These are phyloP conservation scores for Phytophthora vignae DNA, from an alignment of 352 stramenopile genomes.

Conservation along the genomic window DNA sequence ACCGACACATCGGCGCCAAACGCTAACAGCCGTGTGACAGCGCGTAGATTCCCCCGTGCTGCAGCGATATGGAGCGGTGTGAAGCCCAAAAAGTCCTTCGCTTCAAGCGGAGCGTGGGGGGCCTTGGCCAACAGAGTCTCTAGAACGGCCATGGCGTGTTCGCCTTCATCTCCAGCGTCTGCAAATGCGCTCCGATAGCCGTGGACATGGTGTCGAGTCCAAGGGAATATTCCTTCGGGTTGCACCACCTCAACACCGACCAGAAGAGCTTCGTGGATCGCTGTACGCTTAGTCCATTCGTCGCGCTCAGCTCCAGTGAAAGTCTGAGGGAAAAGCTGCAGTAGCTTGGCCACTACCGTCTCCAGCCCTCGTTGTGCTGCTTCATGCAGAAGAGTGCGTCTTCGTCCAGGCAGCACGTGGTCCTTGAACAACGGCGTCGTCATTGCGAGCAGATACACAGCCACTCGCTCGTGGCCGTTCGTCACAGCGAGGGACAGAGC, in stretches of 20 bases:
- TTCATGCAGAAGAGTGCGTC: conserved; percentile 57
- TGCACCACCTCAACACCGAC: conserved; percentile 28
- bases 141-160: conserved; percentile 43
- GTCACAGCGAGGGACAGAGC: conserved; percentile 59
- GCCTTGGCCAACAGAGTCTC: conserved; percentile 45
- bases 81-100: conserved; percentile 64
- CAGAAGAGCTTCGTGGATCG: conserved; percentile 60
- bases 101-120: conserved; percentile 45
- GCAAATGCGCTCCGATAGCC: conserved; percentile 5
- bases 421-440: conserved; percentile 49
- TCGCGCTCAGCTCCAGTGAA: conserved; percentile 54
- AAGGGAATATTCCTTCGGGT: conserved; percentile 30
- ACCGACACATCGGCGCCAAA: conserved; percentile 59
- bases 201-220: conserved; percentile 31
- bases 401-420: conserved; percentile 23
- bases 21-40: conserved; percentile 51
- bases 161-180: conserved; percentile 22
- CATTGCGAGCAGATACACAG: conserved; percentile 68
- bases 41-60: conserved; percentile 48
- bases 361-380: conserved; percentile 54
- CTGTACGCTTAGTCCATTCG: conserved; percentile 49
- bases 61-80: conserved; percentile 66
- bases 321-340: conserved; percentile 56
- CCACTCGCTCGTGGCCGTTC: conserved; percentile 57
- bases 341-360: conserved; percentile 53